phyloP scores from a whole-genome alignment of 345 rosid genomes.

The Acer campestre region DNA sequence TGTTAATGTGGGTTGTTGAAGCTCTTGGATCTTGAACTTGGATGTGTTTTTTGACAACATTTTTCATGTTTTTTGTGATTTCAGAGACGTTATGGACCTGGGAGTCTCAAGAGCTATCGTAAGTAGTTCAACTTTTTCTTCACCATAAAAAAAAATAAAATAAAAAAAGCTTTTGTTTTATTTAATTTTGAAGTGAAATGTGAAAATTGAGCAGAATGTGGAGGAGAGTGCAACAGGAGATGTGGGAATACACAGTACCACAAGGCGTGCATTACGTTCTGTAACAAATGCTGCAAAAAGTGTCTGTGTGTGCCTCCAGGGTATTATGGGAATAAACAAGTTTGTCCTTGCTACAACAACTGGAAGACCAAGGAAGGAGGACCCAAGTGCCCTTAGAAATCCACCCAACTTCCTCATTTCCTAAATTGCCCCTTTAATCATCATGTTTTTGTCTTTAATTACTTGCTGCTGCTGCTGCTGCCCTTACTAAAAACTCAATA shows the following conservation, averaged over 20 bases:
- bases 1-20: background rate
- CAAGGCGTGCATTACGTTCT: slow-evolving; percentile 63
- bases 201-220: slow-evolving; percentile 60
- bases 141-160: too few species aligned
- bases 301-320: slow-evolving; percentile 87
- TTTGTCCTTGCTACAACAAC: slow-evolving; percentile 82
- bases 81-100: slow-evolving; percentile 48
- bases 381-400: slow-evolving; percentile 67
- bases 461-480: background rate
- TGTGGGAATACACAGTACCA: slow-evolving; percentile 56
- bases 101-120: slow-evolving; percentile 52
- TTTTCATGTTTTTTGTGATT: background rate
- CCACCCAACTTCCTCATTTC: too few species aligned
- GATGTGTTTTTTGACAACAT: background rate
- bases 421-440: too few species aligned
- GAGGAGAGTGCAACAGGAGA: slow-evolving; percentile 55
- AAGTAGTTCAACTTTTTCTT: slow-evolving; percentile 18
- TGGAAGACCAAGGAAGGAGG: slow-evolving; percentile 75
- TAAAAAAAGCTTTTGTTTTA: too few species aligned
- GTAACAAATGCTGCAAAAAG: slow-evolving; percentile 69
- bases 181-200: too few species aligned
- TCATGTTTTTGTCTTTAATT: too few species aligned
- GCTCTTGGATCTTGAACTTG: background rate
- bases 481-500: too few species aligned
- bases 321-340: slow-evolving; percentile 53